Evolutionary conservation across 345 rosid species (phyloP).

Genomic region (Syzygium jambos): DNA sequence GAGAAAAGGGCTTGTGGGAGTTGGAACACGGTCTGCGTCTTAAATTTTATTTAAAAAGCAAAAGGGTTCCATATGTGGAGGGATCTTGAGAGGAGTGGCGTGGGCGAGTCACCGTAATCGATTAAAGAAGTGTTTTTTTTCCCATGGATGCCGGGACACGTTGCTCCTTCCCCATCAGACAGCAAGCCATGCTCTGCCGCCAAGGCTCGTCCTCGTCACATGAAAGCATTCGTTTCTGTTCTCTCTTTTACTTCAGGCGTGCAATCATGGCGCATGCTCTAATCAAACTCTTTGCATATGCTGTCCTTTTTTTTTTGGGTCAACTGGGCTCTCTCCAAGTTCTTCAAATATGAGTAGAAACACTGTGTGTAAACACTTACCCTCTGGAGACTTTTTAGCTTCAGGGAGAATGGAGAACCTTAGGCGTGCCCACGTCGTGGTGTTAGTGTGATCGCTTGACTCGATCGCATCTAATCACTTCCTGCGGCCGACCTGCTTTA

Average conservation of each 20-base stretch:
- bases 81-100: background rate
- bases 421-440: background rate
- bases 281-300: background rate
- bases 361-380: background rate
- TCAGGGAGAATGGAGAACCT: background rate
- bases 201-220: background rate
- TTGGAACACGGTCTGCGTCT: background rate
- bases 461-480: accelerated
- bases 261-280: background rate
- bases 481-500: accelerated
- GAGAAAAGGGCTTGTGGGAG: background rate
- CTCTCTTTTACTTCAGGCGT: background rate
- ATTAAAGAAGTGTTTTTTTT: background rate
- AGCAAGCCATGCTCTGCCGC: background rate
- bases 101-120: background rate
- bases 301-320: background rate
- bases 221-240: background rate
- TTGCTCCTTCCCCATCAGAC: background rate
- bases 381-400: background rate
- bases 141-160: background rate
- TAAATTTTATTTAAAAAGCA: too few species aligned
- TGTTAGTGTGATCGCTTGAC: background rate
- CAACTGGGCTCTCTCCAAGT: background rate
- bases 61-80: background rate
- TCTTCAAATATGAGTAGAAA: background rate